Conservation (phyloP, 1,284 basidiomycete genomes). For the Ustilago xerochloae region DNA sequence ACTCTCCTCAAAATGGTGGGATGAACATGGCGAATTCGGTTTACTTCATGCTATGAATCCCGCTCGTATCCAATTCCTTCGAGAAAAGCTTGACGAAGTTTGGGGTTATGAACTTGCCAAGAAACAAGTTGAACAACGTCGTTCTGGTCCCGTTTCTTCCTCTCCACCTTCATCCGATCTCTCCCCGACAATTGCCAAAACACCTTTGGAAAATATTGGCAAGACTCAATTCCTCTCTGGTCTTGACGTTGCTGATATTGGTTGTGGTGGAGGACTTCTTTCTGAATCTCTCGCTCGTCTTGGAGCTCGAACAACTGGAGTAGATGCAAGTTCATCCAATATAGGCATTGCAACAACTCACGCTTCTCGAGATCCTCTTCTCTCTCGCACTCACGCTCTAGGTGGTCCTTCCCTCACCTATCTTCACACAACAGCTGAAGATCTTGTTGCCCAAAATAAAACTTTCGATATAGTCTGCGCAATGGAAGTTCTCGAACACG, state of each 20-base stretch:
- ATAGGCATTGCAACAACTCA: slow-evolving; percentile 87
- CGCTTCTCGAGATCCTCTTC: slow-evolving; percentile 78
- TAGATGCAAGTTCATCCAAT: slow-evolving; percentile 90
- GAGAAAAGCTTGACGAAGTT: slow-evolving; percentile 75
- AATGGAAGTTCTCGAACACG: slow-evolving; percentile 98
- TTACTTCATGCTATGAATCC: slow-evolving; percentile 97
- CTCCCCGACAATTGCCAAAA: slow-evolving; percentile 65
- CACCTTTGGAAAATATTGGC: slow-evolving; percentile 63
- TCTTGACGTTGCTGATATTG: slow-evolving; percentile 82
- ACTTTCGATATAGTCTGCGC: slow-evolving; percentile 92
- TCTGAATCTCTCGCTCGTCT: slow-evolving; percentile 91
- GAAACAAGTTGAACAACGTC: slow-evolving; percentile 23
- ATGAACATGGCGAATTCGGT: slow-evolving; percentile 89
- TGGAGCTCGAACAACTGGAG: slow-evolving; percentile 84
- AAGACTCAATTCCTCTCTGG: slow-evolving; percentile 70
- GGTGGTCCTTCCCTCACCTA: slow-evolving; percentile 72
- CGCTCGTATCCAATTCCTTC: slow-evolving; percentile 83
- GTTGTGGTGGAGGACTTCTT: slow-evolving; percentile 93
- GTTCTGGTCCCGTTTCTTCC: slow-evolving; percentile 67
- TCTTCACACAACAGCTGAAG: slow-evolving; percentile 82
- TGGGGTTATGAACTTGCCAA: slow-evolving; percentile 60
- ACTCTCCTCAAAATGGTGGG: slow-evolving; percentile 95
- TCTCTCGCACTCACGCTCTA: slow-evolving; percentile 23
- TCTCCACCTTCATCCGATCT: not conserved
- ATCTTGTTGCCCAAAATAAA: slow-evolving; percentile 72